phyloP scores from a whole-genome alignment of 805 yeast species.

The Yarrowia divulgata region DNA sequence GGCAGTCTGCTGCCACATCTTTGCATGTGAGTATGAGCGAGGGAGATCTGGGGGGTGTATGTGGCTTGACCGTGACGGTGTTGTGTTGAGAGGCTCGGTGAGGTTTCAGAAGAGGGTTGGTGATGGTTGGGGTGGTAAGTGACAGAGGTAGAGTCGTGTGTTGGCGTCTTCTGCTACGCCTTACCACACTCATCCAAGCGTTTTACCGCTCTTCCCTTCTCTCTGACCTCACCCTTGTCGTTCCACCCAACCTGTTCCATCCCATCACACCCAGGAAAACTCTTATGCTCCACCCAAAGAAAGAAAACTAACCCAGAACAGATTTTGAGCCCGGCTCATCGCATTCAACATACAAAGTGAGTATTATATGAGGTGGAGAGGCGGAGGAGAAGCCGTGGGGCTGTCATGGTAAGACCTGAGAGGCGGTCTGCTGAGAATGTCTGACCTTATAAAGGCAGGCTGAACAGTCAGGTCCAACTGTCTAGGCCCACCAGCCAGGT shows the following conservation, averaged over 20 bases:
- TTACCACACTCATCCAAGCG: no score
- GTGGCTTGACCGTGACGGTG: no score
- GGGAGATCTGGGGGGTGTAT: background rate
- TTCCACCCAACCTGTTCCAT: background rate
- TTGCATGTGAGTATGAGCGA: background rate
- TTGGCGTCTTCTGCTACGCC: no score
- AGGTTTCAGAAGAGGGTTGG: no score
- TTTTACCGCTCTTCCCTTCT: background rate
- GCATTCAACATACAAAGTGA: constrained; percentile 1
- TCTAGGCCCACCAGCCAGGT: no score
- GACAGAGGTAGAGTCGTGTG: no score
- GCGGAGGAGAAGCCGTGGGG: background rate
- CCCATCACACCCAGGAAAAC: background rate
- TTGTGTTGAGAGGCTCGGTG: no score
- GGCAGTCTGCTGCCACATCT: background rate
- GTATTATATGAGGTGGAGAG: background rate
- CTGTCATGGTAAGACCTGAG: no score
- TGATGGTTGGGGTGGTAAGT: no score
- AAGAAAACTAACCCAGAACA: constrained; percentile 1
- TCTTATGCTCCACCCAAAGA: background rate
- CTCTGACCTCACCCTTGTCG: background rate
- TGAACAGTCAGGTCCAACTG: no score
- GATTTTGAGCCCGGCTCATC: background rate
- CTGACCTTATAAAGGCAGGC: background rate
- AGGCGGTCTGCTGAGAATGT: background rate